Evolutionary conservation across 306 rosid species (phyloP).

Genomic region (Potentilla sterilis): DNA sequence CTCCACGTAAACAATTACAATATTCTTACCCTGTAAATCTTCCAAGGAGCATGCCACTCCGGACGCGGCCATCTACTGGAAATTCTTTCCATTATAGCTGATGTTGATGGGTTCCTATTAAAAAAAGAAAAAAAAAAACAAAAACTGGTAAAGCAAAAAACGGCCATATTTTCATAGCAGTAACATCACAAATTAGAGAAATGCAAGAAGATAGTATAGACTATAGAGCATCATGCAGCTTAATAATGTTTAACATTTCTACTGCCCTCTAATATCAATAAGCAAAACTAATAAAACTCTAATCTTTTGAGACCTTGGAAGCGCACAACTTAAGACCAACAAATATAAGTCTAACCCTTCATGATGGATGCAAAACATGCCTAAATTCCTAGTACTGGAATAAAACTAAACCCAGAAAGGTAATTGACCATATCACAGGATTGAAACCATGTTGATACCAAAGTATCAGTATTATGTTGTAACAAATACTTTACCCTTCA

Average conservation of each 20-base stretch:
- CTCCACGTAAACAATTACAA: constrained; percentile 11
- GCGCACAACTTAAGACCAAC: background rate
- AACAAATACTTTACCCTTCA: background rate
- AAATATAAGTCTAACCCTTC: background rate
- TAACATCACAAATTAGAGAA: background rate
- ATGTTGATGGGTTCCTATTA: constrained; percentile 67
- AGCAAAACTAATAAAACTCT: background rate
- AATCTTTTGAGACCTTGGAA: background rate
- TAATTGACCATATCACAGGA: background rate
- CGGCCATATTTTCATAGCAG: background rate
- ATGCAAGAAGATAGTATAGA: background rate
- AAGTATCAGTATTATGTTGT: background rate
- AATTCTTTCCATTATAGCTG: constrained; percentile 95
- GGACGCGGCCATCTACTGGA: constrained; percentile 99
- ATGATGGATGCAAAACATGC: background rate
- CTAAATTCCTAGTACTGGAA: background rate
- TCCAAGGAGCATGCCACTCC: constrained; percentile 97
- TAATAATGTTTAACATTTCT: background rate
- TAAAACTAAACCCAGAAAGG: background rate
- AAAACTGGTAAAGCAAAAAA: constrained; percentile 24
- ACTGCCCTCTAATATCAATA: background rate
- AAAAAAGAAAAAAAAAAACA: constrained; percentile 28
- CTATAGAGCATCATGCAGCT: background rate
- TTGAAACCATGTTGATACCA: background rate
- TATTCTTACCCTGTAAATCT: constrained; percentile 75